These are phyloP conservation scores for Gypsophila paniculata DNA, from an alignment of 179 eudicot species.

Conservation along the genomic window DNA sequence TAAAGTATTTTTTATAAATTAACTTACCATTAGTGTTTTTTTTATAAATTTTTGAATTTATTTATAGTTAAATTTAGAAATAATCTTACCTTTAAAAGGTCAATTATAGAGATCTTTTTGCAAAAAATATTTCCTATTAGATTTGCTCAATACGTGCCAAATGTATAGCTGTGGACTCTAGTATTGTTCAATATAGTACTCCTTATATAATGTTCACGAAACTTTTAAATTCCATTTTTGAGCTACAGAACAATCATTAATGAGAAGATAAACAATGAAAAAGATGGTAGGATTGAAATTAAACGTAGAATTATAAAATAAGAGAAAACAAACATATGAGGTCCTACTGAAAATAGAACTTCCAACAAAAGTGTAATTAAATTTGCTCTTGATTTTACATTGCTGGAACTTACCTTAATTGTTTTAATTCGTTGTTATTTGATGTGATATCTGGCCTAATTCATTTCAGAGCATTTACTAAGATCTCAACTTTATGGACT, in stretches of 20 bases:
- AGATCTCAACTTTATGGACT: neutral
- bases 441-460: conserved; percentile 15
- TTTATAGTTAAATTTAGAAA: too few relatives aligned
- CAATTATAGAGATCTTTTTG: too few relatives aligned
- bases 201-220: too few relatives aligned
- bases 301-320: conserved; percentile 23
- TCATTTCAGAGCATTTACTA: neutral
- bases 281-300: conserved; percentile 19
- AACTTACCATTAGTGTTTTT: too few relatives aligned
- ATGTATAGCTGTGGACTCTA: too few relatives aligned
- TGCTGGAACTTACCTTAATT: conserved; percentile 18
- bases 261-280: conserved; percentile 2
- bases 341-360: conserved; percentile 24
- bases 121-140: too few relatives aligned
- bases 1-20: too few relatives aligned
- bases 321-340: conserved; percentile 20
- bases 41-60: too few relatives aligned
- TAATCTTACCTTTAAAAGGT: too few relatives aligned
- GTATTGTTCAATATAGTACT: too few relatives aligned
- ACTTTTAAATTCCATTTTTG: neutral
- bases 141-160: neutral
- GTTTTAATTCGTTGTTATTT: neutral
- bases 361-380: conserved; percentile 23
- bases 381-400: conserved; percentile 9
- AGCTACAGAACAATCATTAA: conserved; percentile 17